These are phyloP conservation scores for Ascochyta rabiei DNA, from an alignment of 2,329 filamentous ascomycete species.

Conservation along the genomic window DNA sequence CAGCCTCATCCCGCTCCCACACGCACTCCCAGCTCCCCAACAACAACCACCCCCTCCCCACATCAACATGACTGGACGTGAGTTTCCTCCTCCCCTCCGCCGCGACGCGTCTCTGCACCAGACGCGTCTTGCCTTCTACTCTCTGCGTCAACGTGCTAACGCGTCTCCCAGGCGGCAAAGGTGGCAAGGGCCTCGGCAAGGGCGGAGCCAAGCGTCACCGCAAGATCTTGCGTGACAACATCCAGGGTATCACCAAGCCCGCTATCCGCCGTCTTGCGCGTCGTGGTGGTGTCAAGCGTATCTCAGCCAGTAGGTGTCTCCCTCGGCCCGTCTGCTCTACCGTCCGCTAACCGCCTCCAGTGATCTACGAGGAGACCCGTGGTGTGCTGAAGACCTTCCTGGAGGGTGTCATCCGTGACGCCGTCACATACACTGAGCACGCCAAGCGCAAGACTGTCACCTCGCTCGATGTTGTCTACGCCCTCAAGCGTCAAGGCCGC, in stretches of 20 bases:
- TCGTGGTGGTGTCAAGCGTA: constrained; percentile 61
- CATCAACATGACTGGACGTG: constrained; percentile 60
- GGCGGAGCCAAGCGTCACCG: constrained; percentile 61
- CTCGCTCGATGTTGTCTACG: constrained; percentile 69
- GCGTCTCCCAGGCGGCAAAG: constrained; percentile 56
- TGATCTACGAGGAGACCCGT: constrained; percentile 82
- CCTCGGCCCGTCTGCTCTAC: neutral
- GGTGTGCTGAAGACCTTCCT: constrained; percentile 81
- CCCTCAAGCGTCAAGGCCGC: constrained; percentile 69
- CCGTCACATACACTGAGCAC: constrained; percentile 80
- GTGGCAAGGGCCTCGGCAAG: constrained; percentile 62
- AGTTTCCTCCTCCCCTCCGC: constrained; percentile 25
- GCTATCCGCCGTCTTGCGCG: constrained; percentile 61
- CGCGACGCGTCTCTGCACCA: constrained; percentile 14
- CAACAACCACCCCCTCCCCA: constrained; percentile 26
- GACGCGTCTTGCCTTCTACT: constrained; percentile 46
- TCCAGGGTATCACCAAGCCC: constrained; percentile 62
- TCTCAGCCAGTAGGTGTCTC: constrained; percentile 55
- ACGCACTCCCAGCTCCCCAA: constrained; percentile 25
- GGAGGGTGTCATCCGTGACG: constrained; percentile 76
- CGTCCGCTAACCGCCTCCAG: constrained; percentile 46
- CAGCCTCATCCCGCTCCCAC: constrained; percentile 21
- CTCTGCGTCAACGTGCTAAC: constrained; percentile 38
- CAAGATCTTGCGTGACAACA: constrained; percentile 63
- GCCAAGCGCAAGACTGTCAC: constrained; percentile 83